Conservation (phyloP, 1,284 basidiomycete species). For the Trametes versicolor region DNA sequence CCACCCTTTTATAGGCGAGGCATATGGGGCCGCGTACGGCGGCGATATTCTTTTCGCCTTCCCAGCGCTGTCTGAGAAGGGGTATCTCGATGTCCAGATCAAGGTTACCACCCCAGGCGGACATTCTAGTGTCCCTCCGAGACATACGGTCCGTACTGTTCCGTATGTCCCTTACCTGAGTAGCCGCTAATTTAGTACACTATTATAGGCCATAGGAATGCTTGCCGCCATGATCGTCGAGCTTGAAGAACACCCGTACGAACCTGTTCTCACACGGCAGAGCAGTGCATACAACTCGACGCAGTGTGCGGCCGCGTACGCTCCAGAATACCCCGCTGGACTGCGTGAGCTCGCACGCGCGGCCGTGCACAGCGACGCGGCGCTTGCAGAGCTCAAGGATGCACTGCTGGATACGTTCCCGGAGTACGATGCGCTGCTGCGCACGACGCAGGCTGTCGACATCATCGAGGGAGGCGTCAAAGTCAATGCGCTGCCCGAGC, state of each 20-base stretch:
- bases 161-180: too few relatives aligned
- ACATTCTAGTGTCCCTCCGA: slow-evolving; percentile 70
- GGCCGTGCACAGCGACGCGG: slow-evolving; percentile 37
- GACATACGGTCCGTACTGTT: slow-evolving; percentile 54
- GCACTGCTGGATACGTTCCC: slow-evolving; percentile 43
- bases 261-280: slow-evolving; percentile 43
- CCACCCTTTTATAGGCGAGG: slow-evolving; percentile 36
- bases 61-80: slow-evolving; percentile 72
- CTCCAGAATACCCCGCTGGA: slow-evolving; percentile 30
- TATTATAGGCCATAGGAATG: slow-evolving; percentile 60
- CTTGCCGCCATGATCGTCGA: slow-evolving; percentile 58
- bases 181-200: background rate
- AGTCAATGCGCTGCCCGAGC: slow-evolving; percentile 62
- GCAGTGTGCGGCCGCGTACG: slow-evolving; percentile 40
- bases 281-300: slow-evolving; percentile 36
- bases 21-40: slow-evolving; percentile 43
- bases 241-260: slow-evolving; percentile 57
- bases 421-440: slow-evolving; percentile 49
- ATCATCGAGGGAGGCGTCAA: slow-evolving; percentile 76
- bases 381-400: slow-evolving; percentile 46
- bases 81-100: slow-evolving; percentile 62
- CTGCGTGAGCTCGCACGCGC: slow-evolving; percentile 33
- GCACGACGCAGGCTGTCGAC: slow-evolving; percentile 79
- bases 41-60: slow-evolving; percentile 53
- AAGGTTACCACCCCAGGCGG: slow-evolving; percentile 67